These are phyloP conservation scores for Neoboletus magnificus DNA, from an alignment of 768 basidiomycete genomes.

Conservation along the genomic window DNA sequence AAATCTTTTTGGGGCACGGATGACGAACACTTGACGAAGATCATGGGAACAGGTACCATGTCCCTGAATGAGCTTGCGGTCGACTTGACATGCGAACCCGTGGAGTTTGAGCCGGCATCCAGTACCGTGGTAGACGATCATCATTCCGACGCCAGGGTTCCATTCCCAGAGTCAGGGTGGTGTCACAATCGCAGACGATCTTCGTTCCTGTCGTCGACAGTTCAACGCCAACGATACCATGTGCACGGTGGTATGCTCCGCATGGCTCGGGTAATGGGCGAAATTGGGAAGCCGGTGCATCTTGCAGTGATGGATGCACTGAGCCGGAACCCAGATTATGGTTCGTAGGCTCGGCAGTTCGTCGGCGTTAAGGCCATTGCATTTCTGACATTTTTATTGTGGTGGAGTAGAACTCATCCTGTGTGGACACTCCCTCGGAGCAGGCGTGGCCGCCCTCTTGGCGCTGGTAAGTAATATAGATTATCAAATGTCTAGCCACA, in stretches of 20 bases:
- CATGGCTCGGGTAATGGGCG: constrained; percentile 79
- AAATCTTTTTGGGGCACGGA: background rate
- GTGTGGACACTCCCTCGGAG: constrained; percentile 82
- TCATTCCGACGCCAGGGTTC: constrained; percentile 33
- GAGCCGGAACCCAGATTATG: constrained; percentile 65
- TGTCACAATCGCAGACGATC: constrained; percentile 22
- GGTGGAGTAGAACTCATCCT: constrained; percentile 57
- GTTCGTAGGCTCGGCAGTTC: constrained; percentile 39
- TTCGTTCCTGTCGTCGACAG: constrained; percentile 20
- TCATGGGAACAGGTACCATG: constrained; percentile 60
- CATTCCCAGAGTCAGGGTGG: constrained; percentile 34
- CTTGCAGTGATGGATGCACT: constrained; percentile 70
- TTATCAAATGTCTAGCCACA: background rate
- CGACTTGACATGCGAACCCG: constrained; percentile 78
- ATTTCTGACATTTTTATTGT: constrained; percentile 2
- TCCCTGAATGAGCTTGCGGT: constrained; percentile 84
- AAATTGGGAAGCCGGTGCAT: constrained; percentile 72
- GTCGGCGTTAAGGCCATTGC: background rate
- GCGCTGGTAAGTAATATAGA: constrained; percentile 52
- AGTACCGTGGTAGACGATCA: constrained; percentile 29
- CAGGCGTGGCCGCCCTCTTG: constrained; percentile 73
- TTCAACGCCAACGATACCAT: constrained; percentile 41
- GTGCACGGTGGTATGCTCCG: constrained; percentile 81
- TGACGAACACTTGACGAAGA: constrained; percentile 2
- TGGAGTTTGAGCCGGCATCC: constrained; percentile 56